These are phyloP conservation scores for Xylariaceae sp. DNA, from an alignment of 2,329 filamentous ascomycete genomes.

Conservation along the genomic window DNA sequence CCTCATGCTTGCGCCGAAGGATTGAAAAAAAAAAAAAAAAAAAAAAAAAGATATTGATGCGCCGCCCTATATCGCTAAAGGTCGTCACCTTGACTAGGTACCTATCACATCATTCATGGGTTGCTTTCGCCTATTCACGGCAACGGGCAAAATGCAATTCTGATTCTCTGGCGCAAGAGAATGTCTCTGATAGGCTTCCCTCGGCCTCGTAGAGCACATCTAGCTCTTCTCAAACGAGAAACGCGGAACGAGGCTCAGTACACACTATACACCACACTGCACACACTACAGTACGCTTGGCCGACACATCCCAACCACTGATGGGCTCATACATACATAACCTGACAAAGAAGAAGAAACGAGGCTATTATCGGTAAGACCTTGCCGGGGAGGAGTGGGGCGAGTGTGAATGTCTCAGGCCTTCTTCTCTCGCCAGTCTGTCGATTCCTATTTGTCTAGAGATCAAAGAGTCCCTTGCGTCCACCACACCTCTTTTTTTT, in stretches of 20 bases:
- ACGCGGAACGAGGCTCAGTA: conserved; percentile 2
- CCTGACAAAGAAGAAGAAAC: conserved; percentile 19
- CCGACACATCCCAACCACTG: not conserved
- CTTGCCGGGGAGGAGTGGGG: not conserved
- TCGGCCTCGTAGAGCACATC: not conserved
- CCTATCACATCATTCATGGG: not conserved
- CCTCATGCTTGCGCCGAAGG: conserved; percentile 67
- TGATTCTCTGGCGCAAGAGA: not conserved
- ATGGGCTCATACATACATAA: not conserved
- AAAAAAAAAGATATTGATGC: no score
- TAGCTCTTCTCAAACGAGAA: not conserved
- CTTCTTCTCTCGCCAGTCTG: conserved; percentile 9
- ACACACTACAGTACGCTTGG: not conserved
- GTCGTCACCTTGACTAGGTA: not conserved
- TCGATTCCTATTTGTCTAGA: conserved; percentile 16
- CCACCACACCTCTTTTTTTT: conserved; percentile 1
- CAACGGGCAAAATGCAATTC: not conserved
- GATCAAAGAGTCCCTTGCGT: conserved; percentile 2
- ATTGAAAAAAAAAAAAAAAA: conserved; percentile 27
- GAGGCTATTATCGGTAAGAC: conserved; percentile 29
- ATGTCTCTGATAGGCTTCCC: not conserved
- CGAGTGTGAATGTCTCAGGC: conserved; percentile 23
- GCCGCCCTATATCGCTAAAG: not conserved
- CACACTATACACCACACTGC: no score
- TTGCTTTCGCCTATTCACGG: not conserved